A percentile compares a stretch with the other conserved stretches of the same genome.
phyloP scores from a whole-genome alignment of 768 basidiomycete genomes.

The Lactarius tabidus region DNA sequence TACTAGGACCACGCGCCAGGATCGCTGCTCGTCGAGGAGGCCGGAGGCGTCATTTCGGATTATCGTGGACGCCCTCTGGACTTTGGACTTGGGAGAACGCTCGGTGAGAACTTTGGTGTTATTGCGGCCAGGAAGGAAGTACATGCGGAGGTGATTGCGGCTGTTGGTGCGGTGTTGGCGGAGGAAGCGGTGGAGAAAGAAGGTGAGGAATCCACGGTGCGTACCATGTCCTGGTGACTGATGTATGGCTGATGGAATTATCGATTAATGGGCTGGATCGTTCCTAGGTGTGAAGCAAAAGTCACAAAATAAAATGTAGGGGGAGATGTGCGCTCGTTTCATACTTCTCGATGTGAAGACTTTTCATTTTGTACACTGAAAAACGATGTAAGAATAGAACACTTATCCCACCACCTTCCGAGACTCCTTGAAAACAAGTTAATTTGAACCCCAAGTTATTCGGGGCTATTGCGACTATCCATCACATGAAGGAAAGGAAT shows the following conservation, averaged over 20 bases:
- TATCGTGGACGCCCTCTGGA: slow-evolving; percentile 73
- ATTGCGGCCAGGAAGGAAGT: slow-evolving; percentile 74
- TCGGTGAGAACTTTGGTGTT: slow-evolving; percentile 85
- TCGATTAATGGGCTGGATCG: no score
- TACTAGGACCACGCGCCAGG: slow-evolving; percentile 95
- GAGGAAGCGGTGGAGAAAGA: slow-evolving; percentile 2
- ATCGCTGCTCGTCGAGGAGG: slow-evolving; percentile 76
- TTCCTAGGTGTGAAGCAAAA: background rate
- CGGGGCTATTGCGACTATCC: no score
- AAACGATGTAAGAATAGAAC: no score
- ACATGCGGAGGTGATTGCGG: slow-evolving; percentile 65
- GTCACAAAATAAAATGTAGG: background rate
- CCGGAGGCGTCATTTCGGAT: slow-evolving; percentile 86
- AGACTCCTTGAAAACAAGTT: no score
- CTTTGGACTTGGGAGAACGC: slow-evolving; percentile 81
- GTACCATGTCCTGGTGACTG: background rate
- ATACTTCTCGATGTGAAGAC: no score
- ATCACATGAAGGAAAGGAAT: no score
- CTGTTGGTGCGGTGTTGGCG: slow-evolving; percentile 56
- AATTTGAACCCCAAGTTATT: no score
- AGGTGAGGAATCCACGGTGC: background rate
- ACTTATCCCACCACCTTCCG: no score
- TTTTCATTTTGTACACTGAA: no score
- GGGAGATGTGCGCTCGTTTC: background rate
- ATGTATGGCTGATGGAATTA: background rate